These are phyloP conservation scores for Ogataea thermomethanolica DNA, from an alignment of 805 yeast genomes.

Conservation along the genomic window DNA sequence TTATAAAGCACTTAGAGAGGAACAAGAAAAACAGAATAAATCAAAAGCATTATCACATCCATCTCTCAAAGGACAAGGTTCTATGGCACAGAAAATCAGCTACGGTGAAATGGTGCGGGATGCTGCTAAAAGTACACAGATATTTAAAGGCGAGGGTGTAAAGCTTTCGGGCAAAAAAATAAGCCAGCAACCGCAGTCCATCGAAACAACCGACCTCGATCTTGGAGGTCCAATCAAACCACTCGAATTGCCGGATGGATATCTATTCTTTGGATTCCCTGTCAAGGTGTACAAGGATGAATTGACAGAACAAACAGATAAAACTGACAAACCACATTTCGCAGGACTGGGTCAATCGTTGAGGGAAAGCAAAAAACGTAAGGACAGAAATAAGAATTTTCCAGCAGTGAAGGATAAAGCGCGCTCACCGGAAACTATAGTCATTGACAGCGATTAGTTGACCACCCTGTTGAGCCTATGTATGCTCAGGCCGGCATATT, in stretches of 20 bases:
- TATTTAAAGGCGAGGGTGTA: constrained; percentile 62
- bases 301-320: constrained; percentile 30
- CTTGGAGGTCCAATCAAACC: constrained; percentile 68
- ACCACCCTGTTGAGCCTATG: constrained; percentile 9
- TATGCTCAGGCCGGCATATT: constrained; percentile 21
- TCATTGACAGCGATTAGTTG: constrained; percentile 52
- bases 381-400: constrained; percentile 48
- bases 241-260: constrained; percentile 73
- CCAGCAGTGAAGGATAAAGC: constrained; percentile 59
- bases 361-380: constrained; percentile 55
- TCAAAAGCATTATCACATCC: constrained; percentile 37
- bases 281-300: constrained; percentile 47
- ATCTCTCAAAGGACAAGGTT: constrained; percentile 42
- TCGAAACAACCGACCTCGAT: constrained; percentile 33
- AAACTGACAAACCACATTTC: constrained; percentile 33
- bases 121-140: constrained; percentile 31
- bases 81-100: constrained; percentile 74
- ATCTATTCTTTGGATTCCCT: constrained; percentile 92
- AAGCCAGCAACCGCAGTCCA: constrained; percentile 13
- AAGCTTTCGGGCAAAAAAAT: constrained; percentile 63
- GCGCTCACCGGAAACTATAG: constrained; percentile 74
- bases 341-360: constrained; percentile 73
- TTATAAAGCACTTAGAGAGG: constrained; percentile 41
- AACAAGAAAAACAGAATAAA: constrained; percentile 35
- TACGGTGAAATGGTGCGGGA: constrained; percentile 57